Base-by-base conservation (phyloP, 345 rosid species). In the Arabis hirsuta region DNA sequence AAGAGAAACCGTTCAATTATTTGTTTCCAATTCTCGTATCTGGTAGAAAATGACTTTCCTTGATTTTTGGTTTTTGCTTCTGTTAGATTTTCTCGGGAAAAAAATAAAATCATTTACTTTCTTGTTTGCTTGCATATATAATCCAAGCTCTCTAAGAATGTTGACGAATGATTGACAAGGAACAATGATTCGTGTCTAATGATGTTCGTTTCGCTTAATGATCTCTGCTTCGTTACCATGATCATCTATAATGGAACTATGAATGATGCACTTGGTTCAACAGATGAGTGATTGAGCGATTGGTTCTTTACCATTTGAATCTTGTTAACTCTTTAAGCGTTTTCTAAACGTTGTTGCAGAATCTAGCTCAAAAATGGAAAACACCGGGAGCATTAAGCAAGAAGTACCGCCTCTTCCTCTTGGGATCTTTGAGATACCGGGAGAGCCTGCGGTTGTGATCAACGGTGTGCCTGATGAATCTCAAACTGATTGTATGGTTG, bases 401-500 rank as follows among this genome's bases (percentile, higher is more conserved):
- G 85, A 83, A 65, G 16, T 82, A 12, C 63, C 38, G 68, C 68
- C 82, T 47, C 73, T 60, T 34, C 55, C 74, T 22, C 27, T 63
- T 2, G 76, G 66, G 60, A 79, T 86, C 62, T 90, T 67, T 54
- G 81, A 82, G 81, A 74, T 89, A 71, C 88, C 81, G 0, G 92
- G 94, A 61, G 94, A 89, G 82, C 97, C 98, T 5, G 96, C 88
- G 5, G 81, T 90, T 46, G 76, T 93, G 9, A 93, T 88, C 73
- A 81, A 90, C 12, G 94, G 97, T 19, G 87, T 93, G 6, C 92
- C 96, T 29, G 72, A 83, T n/a, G 45, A 78, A 64, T 52, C 73
- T 57, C 46, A 73, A 6, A 50, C 62, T 31, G 73, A 71, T 41
- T 64, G 55, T 12, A 11, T 69, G 4, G 39, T 76, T 62, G 41